Evolutionary conservation across 768 basidiomycete species (phyloP), one percentile per base, ranked within the genome.

Genomic region (Mrakia frigida): DNA sequence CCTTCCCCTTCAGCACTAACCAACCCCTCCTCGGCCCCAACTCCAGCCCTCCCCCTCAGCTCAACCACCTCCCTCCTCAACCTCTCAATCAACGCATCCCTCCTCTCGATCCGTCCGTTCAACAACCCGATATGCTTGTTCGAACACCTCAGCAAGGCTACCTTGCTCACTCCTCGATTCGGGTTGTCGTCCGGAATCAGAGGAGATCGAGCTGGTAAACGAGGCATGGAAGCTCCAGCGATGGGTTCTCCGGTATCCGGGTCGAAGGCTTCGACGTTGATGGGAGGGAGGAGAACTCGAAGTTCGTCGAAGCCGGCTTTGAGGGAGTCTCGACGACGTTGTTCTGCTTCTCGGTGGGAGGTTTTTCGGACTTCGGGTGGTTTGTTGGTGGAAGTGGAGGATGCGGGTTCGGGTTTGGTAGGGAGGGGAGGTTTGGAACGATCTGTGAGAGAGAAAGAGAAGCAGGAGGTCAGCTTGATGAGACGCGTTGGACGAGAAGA

Each of bases 291-390:
- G 23, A 98, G 86, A 25, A 86, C 82, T 23, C 85, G 82, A 21
- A 86, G 80, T 68, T 85, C 85, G 78, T 86, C 85, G 78, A 86
- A 98, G 6, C 94, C 93, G 23, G 91, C 90, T 85, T 98, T 99
- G 77, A 98, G 88, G 61, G 93, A 94, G 84, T 99, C 96, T 13
- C 97, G 90, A 63, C 97, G 91, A 82, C 95, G 94, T 83, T 99
- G 97, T 84, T 99, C 97, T 7, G 97, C 97, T 84, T 83, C 72
- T 81, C 59, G 56, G 52, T 43, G 33, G 60, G 61, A 21, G 60
- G 60, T 50, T 43, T 71, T 25, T 31, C 75, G 52, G 33, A 37
- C 31, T 63, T 77, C 61, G 61, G 5, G 78, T 37, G 21, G 79
- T 39, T 87, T 83, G 50, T 86, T 71, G 43, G 46, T 6, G 39